Evolutionary conservation across 139 green algal species (phyloP).

Genomic region (Micractinium conductrix): DNA sequence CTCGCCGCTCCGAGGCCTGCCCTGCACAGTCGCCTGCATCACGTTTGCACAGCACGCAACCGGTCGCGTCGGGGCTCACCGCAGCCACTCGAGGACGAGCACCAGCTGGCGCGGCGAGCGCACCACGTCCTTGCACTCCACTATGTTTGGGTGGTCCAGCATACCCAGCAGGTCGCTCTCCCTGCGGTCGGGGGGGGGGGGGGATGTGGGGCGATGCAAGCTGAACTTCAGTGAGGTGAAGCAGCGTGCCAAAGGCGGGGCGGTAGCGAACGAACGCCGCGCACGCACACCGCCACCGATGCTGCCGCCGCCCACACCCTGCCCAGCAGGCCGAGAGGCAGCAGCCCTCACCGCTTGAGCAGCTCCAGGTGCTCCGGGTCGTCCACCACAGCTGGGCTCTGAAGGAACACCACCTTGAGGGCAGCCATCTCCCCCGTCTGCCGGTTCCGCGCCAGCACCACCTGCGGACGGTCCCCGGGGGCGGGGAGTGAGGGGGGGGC

Average conservation of each 20-base stretch:
- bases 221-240: too few species aligned
- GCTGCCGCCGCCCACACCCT: too few species aligned
- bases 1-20: too few species aligned
- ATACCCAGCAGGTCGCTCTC: conserved; percentile 71
- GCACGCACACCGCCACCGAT: too few species aligned
- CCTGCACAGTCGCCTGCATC: too few species aligned
- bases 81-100: conserved; percentile 61
- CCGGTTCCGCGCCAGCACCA: conserved; percentile 54
- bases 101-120: conserved; percentile 50
- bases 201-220: too few species aligned
- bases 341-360: conserved; percentile 26
- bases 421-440: conserved; percentile 40
- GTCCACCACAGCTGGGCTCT: conserved; percentile 35
- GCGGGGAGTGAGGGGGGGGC: neutral
- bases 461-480: neutral
- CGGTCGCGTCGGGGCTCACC: too few species aligned
- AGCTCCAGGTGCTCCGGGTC: conserved; percentile 15
- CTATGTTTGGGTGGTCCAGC: conserved; percentile 80
- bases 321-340: too few species aligned
- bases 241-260: too few species aligned
- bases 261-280: too few species aligned
- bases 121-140: conserved; percentile 62
- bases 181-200: conserved; percentile 23
- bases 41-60: too few species aligned
- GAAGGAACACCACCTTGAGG: conserved; percentile 63